Percentiles rank a stretch among this genome's conserved stretches.
Evolutionary conservation across 2,329 filamentous ascomycete genomes (phyloP).

Genomic region (Colletotrichum sp.): DNA sequence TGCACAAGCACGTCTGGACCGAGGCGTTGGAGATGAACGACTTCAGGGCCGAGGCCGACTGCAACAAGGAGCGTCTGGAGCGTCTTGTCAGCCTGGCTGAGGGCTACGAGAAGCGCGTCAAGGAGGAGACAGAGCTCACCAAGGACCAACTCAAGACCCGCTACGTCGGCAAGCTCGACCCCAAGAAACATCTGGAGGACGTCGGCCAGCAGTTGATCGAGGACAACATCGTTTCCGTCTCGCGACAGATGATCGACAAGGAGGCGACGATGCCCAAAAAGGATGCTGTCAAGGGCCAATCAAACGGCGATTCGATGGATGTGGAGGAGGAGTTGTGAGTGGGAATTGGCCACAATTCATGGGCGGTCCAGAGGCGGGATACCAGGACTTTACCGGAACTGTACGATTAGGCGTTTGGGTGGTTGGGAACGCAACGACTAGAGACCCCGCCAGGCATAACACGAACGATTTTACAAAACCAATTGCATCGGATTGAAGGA

Average conservation of each 20-base stretch:
- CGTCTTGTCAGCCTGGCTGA: slow-evolving; percentile 88
- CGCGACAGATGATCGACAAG: slow-evolving; percentile 99
- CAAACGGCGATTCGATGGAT: slow-evolving; percentile 70
- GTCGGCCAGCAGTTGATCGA: slow-evolving; percentile 97
- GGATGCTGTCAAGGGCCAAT: slow-evolving; percentile 55
- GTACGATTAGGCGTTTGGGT: slow-evolving; percentile 30
- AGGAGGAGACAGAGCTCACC: slow-evolving; percentile 96
- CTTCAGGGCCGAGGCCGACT: slow-evolving; percentile 81
- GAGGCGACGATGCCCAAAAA: slow-evolving; percentile 90
- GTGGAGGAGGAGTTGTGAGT: slow-evolving; percentile 62
- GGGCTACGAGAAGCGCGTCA: slow-evolving; percentile 97
- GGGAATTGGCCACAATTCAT: background rate
- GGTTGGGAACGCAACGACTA: slow-evolving; percentile 20
- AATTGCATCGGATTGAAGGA: background rate
- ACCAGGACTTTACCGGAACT: slow-evolving; percentile 21
- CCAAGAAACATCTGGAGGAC: slow-evolving; percentile 98
- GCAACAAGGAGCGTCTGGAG: slow-evolving; percentile 88
- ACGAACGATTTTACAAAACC: slow-evolving; percentile 5
- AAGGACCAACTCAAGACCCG: slow-evolving; percentile 98
- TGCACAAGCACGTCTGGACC: slow-evolving; percentile 99
- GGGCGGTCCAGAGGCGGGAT: slow-evolving; percentile 19
- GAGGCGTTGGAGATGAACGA: slow-evolving; percentile 97
- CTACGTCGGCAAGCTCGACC: slow-evolving; percentile 98
- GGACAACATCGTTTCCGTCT: slow-evolving; percentile 99
- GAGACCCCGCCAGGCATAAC: slow-evolving; percentile 18